phyloP scores from a whole-genome alignment of 1,139 yeast genomes.

The Eremothecium cymbalariae region DNA sequence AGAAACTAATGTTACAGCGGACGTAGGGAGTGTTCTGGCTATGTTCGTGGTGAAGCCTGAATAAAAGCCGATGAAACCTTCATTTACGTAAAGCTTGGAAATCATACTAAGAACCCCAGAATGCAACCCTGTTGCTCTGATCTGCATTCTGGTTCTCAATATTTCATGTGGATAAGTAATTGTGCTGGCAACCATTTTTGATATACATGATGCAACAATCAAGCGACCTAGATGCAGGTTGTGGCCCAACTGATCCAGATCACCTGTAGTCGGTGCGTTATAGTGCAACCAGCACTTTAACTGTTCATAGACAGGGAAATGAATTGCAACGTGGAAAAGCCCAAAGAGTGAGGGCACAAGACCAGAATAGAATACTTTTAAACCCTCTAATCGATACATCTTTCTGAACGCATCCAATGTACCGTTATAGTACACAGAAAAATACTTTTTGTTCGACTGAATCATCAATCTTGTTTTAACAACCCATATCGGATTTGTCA shows the following conservation, averaged over 20 bases:
- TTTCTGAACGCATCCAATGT: slow-evolving; percentile 75
- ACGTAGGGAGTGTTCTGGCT: slow-evolving; percentile 88
- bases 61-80: slow-evolving; percentile 78
- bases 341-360: slow-evolving; percentile 87
- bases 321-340: slow-evolving; percentile 87
- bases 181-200: slow-evolving; percentile 84
- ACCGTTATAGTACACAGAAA: slow-evolving; percentile 51
- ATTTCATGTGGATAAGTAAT: slow-evolving; percentile 96
- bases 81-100: slow-evolving; percentile 49
- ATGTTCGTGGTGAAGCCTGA: slow-evolving; percentile 84
- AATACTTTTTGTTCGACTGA: slow-evolving; percentile 41
- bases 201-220: slow-evolving; percentile 65
- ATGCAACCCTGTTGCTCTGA: slow-evolving; percentile 28
- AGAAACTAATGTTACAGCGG: slow-evolving; percentile 89
- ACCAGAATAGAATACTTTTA: slow-evolving; percentile 81
- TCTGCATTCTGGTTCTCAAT: slow-evolving; percentile 83
- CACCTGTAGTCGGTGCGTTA: slow-evolving; percentile 20
- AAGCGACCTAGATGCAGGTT: slow-evolving; percentile 38
- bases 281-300: slow-evolving; percentile 47
- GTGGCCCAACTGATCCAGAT: slow-evolving; percentile 1
- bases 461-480: slow-evolving; percentile 83
- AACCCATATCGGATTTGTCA: slow-evolving; percentile 76
- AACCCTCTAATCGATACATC: slow-evolving; percentile 75
- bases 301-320: slow-evolving; percentile 90
- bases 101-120: slow-evolving; percentile 40